These are phyloP conservation scores for Aspergillus asperescens DNA, from an alignment of 495 filamentous ascomycete genomes.

Conservation along the genomic window DNA sequence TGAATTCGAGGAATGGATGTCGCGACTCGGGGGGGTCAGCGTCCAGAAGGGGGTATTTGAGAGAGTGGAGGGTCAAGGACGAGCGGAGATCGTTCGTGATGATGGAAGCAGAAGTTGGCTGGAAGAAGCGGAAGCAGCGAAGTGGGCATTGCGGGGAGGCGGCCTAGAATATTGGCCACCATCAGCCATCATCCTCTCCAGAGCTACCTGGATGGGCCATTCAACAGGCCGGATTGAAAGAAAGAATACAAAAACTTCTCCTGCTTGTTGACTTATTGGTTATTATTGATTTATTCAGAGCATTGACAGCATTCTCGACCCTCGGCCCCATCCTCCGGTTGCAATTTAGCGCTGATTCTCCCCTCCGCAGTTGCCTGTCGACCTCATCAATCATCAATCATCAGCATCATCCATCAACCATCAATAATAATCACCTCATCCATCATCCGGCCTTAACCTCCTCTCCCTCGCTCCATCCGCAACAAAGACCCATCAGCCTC, in stretches of 20 bases:
- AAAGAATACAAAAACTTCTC: not conserved
- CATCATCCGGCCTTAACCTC: not conserved
- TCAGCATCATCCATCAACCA: not conserved
- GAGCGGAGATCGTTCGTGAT: conserved; percentile 1
- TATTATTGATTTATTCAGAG: not conserved
- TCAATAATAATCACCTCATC: too few relatives aligned
- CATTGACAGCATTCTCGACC: not conserved
- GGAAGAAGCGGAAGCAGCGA: not conserved
- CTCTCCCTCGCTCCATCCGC: conserved; percentile 3
- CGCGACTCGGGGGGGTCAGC: not conserved
- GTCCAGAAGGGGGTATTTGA: not conserved
- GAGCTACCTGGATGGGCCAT: too few relatives aligned
- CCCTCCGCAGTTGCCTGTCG: not conserved
- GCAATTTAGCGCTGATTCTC: conserved; percentile 12
- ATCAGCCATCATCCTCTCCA: not conserved
- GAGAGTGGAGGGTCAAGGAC: not conserved
- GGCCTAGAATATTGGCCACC: too few relatives aligned
- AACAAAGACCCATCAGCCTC: not conserved
- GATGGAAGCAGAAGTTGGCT: conserved; percentile 5
- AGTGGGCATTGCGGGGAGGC: conserved; percentile 3
- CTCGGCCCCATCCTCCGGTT: not conserved
- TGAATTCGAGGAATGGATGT: not conserved
- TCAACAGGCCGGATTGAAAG: too few relatives aligned
- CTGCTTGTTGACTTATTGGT: not conserved
- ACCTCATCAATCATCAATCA: conserved; percentile 2